These are phyloP conservation scores for Cyclotella atomus DNA, from an alignment of 108 stramenopile species.

Conservation along the genomic window DNA sequence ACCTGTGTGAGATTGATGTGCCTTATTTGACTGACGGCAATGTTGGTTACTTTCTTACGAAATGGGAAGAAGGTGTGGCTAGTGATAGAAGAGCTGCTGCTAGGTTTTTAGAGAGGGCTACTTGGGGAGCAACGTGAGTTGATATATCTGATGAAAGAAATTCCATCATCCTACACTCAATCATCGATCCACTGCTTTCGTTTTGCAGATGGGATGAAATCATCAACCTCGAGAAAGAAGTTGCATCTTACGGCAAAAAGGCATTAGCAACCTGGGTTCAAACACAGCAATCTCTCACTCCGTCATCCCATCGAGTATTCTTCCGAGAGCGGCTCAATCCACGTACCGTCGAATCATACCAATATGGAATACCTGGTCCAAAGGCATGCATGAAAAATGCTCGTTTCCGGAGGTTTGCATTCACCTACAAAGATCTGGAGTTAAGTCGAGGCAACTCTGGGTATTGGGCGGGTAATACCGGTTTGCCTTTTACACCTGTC, in stretches of 20 bases:
- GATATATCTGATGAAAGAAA: background rate
- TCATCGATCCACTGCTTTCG: background rate
- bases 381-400: constrained; percentile 33
- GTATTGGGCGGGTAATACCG: constrained; percentile 7
- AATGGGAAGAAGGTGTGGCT: background rate
- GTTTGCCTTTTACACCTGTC: constrained; percentile 24
- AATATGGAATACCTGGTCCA: constrained; percentile 42
- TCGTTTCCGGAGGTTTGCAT: constrained; percentile 34
- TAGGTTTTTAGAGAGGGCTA: constrained; percentile 38
- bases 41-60: constrained; percentile 33
- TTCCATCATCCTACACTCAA: background rate
- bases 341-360: constrained; percentile 34
- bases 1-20: constrained; percentile 24
- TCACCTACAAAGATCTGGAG: constrained; percentile 40
- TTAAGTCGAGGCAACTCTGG: constrained; percentile 10
- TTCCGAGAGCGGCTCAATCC: constrained; percentile 29
- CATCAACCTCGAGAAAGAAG: background rate
- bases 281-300: constrained; percentile 5
- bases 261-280: constrained; percentile 29
- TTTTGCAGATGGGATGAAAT: constrained; percentile 26
- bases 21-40: constrained; percentile 1
- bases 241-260: background rate
- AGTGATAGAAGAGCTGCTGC: constrained; percentile 11
- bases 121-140: constrained; percentile 39
- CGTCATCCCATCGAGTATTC: constrained; percentile 43